Base-by-base conservation (phyloP, 2,329 filamentous ascomycete species). In the Pestalotiopsis sp. region DNA sequence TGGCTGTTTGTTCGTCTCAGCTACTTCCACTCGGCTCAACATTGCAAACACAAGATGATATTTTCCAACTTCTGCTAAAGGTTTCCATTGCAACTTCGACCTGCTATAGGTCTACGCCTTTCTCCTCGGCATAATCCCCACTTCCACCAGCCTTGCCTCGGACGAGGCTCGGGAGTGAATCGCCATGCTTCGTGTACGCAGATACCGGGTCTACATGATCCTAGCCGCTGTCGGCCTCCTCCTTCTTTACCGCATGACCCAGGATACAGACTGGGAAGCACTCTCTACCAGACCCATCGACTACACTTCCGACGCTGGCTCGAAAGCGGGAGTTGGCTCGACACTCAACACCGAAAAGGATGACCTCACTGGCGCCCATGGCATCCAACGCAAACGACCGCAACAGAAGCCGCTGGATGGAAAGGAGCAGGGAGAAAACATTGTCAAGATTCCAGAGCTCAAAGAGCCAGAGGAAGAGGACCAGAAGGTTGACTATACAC, bases 181-280 rank as follows among this genome's bases (percentile, higher is more conserved):
- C 74, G 76, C 66, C 68, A 85, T 86, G 84, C 77, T 84, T 74
- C 83, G 83, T 67, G 74, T 83, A 70, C 84, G 84, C 66, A 82
- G 84, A 72, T 86, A 85, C 73, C 81, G 84, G 68, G 74, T 82
- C 41, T 82, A 84, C 67, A 71, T 85, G 66, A 72, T 83, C 49
- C 82, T 85, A 68, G 82, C 83, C 39, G 75, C 81, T 67, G 76
- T 83, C 67, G 76, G 81, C 20, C 72, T 83, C 52, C 74, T 84
- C 56, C 76, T 83, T 3, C 77, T 89, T 66, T 83, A 89, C 14
- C 73, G 85, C 85, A 72, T 87, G 89, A 65, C 65, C 52, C 61
- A 57, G 31, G 17, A 41, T 17, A 62, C 68, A 31, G 71, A 78
- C 81, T 63, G 82, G 84, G 69, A 80, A 79, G 69, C 77, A 82